Evolutionary conservation across 1,139 yeast genomes (phyloP).

Genomic region (Lodderomyces oxycetoniae): DNA sequence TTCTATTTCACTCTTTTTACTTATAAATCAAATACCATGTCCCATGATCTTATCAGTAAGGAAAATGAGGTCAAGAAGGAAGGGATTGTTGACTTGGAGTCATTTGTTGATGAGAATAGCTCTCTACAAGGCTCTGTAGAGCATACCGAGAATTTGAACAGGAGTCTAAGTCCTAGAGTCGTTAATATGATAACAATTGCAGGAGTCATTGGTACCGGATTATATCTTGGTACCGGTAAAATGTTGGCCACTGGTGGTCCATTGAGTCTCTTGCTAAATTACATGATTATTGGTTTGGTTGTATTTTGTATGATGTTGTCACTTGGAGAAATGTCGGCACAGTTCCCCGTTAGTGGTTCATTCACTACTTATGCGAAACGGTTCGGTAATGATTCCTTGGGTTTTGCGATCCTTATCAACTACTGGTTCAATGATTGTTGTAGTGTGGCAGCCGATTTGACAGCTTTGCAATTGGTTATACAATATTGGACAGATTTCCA

Average conservation of each 20-base stretch:
- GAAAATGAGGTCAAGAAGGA: too few relatives aligned
- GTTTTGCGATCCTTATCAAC: slow-evolving; percentile 57
- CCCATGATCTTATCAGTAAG: too few relatives aligned
- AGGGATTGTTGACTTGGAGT: background rate
- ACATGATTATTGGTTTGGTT: slow-evolving; percentile 52
- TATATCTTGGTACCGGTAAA: slow-evolving; percentile 59
- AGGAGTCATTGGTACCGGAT: slow-evolving; percentile 67
- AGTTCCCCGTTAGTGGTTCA: slow-evolving; percentile 59
- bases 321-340: slow-evolving; percentile 63
- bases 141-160: slow-evolving; percentile 28
- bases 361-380: slow-evolving; percentile 57
- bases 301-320: slow-evolving; percentile 58
- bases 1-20: too few relatives aligned
- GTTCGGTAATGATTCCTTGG: slow-evolving; percentile 58
- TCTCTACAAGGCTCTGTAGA: background rate
- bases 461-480: slow-evolving; percentile 55
- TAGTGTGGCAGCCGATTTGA: slow-evolving; percentile 57
- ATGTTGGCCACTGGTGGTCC: slow-evolving; percentile 64
- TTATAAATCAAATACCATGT: too few relatives aligned
- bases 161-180: slow-evolving; percentile 49
- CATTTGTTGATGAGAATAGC: background rate
- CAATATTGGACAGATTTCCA: slow-evolving; percentile 61
- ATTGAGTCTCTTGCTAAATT: slow-evolving; percentile 53
- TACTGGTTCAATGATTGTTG: slow-evolving; percentile 66
- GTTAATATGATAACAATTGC: slow-evolving; percentile 63